phyloP scores from a whole-genome alignment of 345 rosid genomes.

The Salix exigua region DNA sequence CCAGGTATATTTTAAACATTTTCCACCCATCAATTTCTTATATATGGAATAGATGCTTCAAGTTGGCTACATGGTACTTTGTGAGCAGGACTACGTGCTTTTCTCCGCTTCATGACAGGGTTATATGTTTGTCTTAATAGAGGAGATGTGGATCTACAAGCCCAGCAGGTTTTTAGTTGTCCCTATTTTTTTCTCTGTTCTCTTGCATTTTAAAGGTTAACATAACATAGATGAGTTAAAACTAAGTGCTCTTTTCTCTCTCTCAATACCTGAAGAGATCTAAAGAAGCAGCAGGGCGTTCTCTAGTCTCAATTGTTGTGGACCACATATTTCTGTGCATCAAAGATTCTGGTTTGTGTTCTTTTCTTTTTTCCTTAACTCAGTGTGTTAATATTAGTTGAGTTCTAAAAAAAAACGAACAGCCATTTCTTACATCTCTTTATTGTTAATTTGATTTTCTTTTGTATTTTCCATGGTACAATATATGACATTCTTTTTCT shows the following conservation, averaged over 20 bases:
- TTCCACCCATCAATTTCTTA: background rate
- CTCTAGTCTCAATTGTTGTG: constrained; percentile 81
- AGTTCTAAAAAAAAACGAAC: background rate
- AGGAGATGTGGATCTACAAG: constrained; percentile 83
- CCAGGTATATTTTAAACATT: constrained; percentile 53
- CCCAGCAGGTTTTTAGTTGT: constrained; percentile 64
- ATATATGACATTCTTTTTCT: background rate
- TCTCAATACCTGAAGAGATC: constrained; percentile 48
- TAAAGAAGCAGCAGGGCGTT: constrained; percentile 89
- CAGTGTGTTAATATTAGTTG: background rate
- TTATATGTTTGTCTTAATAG: constrained; percentile 86
- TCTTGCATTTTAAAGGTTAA: constrained; percentile 6
- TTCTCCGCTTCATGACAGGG: constrained; percentile 93
- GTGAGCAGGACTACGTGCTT: constrained; percentile 85
- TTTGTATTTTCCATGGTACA: background rate
- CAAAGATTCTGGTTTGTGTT: constrained; percentile 83
- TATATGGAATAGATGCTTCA: constrained; percentile 2
- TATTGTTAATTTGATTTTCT: background rate
- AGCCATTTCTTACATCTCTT: background rate
- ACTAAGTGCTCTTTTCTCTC: constrained; percentile 15
- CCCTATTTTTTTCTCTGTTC: background rate
- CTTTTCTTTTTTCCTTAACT: background rate
- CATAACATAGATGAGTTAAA: constrained; percentile 2
- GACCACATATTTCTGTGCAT: constrained; percentile 96
- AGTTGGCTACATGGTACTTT: constrained; percentile 14